phyloP scores from a whole-genome alignment of 2,329 filamentous ascomycete genomes.

The Cryphonectria naterciae region DNA sequence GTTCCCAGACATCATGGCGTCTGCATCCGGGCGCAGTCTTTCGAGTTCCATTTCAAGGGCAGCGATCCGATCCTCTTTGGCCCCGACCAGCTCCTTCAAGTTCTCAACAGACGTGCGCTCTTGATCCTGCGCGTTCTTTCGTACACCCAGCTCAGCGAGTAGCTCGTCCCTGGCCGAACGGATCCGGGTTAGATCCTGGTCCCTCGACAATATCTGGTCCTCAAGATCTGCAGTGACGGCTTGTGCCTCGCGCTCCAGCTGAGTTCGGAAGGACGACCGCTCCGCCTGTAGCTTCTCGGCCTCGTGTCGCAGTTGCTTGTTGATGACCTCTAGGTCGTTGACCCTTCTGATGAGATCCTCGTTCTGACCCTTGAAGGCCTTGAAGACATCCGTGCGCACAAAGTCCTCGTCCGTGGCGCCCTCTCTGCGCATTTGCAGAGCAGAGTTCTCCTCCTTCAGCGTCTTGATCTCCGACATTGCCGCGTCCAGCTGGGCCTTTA shows the following conservation, averaged over 20 bases:
- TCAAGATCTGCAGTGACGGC: conserved; percentile 76
- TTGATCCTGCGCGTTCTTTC: conserved; percentile 79
- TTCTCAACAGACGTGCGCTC: conserved; percentile 71
- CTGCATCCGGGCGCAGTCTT: conserved; percentile 61
- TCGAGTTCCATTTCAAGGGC: conserved; percentile 83
- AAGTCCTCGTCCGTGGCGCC: conserved; percentile 90
- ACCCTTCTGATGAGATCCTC: conserved; percentile 91
- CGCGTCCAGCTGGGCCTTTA: conserved; percentile 85
- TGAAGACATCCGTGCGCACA: conserved; percentile 89
- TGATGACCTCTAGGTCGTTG: conserved; percentile 88
- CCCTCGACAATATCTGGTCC: conserved; percentile 76
- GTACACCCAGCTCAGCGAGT: conserved; percentile 76
- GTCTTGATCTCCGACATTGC: conserved; percentile 76
- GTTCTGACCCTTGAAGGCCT: conserved; percentile 84
- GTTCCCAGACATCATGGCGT: conserved; percentile 49
- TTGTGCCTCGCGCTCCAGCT: conserved; percentile 81
- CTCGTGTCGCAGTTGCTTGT: conserved; percentile 82
- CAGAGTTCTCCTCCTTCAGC: conserved; percentile 78
- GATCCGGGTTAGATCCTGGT: conserved; percentile 85
- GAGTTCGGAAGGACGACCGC: conserved; percentile 77
- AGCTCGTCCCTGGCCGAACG: conserved; percentile 84
- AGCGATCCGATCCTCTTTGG: conserved; percentile 78
- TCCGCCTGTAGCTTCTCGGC: conserved; percentile 85
- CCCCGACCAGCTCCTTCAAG: conserved; percentile 77
- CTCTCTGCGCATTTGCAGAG: conserved; percentile 68